A percentile compares a stretch with the other conserved stretches of the same genome.
Conservation (phyloP, 2,329 filamentous ascomycete species). For the Teratosphaeria destructans region DNA sequence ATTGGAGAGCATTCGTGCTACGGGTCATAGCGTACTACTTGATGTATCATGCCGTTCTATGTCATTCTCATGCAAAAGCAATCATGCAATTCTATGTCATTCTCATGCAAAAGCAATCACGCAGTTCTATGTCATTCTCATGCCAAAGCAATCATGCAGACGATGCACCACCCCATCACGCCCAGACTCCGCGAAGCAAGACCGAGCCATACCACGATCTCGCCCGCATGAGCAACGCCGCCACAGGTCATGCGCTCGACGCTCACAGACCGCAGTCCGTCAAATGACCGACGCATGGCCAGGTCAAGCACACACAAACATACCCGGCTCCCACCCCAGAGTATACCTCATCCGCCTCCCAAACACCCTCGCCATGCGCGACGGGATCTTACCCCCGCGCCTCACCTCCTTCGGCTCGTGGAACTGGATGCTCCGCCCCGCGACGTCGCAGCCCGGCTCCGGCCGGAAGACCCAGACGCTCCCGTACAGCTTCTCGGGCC, state of each 20-base stretch:
- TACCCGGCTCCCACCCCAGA: constrained; percentile 13
- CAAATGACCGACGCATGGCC: not conserved
- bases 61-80: too few species aligned
- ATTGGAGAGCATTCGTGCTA: too few species aligned
- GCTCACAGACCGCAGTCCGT: not conserved
- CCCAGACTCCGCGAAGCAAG: too few species aligned
- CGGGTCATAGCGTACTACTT: too few species aligned
- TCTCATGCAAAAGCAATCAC: too few species aligned
- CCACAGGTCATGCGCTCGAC: not conserved
- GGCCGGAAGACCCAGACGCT: constrained; percentile 52
- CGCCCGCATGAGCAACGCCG: not conserved
- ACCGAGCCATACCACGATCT: not conserved
- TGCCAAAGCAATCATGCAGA: too few species aligned
- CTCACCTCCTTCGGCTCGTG: constrained; percentile 48
- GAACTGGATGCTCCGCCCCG: constrained; percentile 43
- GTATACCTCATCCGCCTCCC: constrained; percentile 39
- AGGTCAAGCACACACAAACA: constrained; percentile 2
- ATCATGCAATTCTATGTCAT: too few species aligned
- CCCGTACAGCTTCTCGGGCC: constrained; percentile 47
- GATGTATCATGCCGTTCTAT: too few species aligned
- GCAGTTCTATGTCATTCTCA: too few species aligned
- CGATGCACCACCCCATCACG: too few species aligned
- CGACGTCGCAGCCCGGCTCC: constrained; percentile 1
- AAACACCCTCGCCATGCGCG: constrained; percentile 34
- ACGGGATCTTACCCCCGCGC: constrained; percentile 38